Evolutionary conservation across 495 filamentous ascomycete genomes (phyloP), one percentile per base, ranked within the genome.

Genomic region (Geoglossum glabrum): DNA sequence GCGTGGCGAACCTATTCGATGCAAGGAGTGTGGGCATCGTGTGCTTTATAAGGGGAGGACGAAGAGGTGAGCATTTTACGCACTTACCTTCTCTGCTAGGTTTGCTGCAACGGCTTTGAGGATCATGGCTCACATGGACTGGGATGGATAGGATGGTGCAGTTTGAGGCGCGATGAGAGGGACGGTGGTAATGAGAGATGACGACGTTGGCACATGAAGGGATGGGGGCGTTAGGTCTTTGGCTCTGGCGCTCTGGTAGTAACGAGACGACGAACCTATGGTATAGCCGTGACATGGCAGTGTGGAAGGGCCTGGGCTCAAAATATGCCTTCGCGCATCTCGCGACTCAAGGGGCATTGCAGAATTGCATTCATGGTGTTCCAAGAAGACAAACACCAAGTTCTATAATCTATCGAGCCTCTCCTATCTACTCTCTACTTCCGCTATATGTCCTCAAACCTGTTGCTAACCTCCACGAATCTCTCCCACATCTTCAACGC

Each of bases 31-130:
- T 68, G 93, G 92, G 26, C 88, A 95, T 67, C 84, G 92, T 60
- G 87, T 99, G 55, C 72, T 99, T 60, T 96, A 96, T 71, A 99
- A 99, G 78, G 87, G 95, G 79, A 73, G 92, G 64, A 99, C 92
- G 33, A 96, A 95, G 76, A 78, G 93, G 92, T 96, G 68, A 70
- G 81, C 68, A 60, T 23, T n/a, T 55, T 57, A 13, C 38, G 33
- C 23, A n/a, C 54, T 30, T 55, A 23, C 28, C n/a, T 43, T 34
- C 23, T 19, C 25, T 1, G 17, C 19, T 31, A 17, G 25, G 27
- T 28, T 30, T 15, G 28, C 28, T 27, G 56, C 61, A 34, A 23
- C 23, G 40, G 28, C 28, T n/a, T 28, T 55, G 25, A 34, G 31
- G 31, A 54, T 38, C 43, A 34, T 34, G 36, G 61, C 56, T 63